Base-by-base conservation (phyloP, 371 early-diverging fungal genomes). In the Saksenaea vasiformis region DNA sequence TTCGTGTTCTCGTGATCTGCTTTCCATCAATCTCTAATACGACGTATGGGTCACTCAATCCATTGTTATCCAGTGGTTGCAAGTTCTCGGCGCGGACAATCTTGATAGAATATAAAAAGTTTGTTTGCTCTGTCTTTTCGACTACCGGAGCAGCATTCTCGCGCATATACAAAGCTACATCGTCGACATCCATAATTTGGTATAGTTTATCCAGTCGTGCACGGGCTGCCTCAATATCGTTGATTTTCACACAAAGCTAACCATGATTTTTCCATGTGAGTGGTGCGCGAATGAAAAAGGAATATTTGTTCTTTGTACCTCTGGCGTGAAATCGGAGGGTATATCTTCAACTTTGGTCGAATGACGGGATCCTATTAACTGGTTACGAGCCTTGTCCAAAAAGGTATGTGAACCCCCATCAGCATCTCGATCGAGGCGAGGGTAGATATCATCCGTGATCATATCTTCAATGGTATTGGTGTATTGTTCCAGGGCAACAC, bases 1-100 rank as follows among this genome's bases (percentile, higher is more conserved):
- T 85, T 31, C 77, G 84, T 37, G 83, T 85, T 58, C 76, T 78
- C 61, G 72, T 85, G 54, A 84, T 77, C 67, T 69, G 60, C 41
- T 68, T 76, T 22, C 71, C 72, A 54, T 78, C 68, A 2, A 79
- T 80, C 37, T 84, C 80, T 54, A 90, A 71, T 36, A 88, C 74
- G 58, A 91, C 88, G 56, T 87, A 90, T 0, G 93, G 91, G 41
- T 86, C 83, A 19, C 86, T 81, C 7, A 74, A 64, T 19, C 82
- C 83, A 62, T 80, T 86, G 3, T 71, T 67, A 35, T 82, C 79
- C 72, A 79, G 72, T 0, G 74, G 77, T 36, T 66, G 64, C 13
- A 82, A 37, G 19, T 80, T 74, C 37, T 83, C 80, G 0, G 77
- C 80, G 17, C 77, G 78, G 3, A 87, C 74, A 22, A 82, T 66